phyloP scores from a whole-genome alignment of 1,284 basidiomycete genomes.

The Volvariella volvacea region DNA sequence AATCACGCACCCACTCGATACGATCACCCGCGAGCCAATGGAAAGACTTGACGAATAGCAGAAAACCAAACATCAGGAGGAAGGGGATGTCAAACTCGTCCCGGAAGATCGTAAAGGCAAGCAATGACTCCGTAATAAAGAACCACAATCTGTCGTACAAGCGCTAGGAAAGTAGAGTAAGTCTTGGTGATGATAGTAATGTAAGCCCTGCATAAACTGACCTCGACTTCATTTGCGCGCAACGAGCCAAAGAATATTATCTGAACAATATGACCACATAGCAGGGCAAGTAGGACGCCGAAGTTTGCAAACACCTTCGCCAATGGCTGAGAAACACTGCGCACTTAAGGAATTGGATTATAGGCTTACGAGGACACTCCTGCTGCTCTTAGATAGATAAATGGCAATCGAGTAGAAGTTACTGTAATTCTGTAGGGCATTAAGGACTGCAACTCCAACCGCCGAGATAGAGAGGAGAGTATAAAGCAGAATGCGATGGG shows the following conservation, averaged over 20 bases:
- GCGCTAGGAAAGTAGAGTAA: slow-evolving; percentile 44
- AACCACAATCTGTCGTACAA: slow-evolving; percentile 96
- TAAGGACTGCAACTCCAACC: slow-evolving; percentile 64
- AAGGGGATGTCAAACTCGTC: slow-evolving; percentile 93
- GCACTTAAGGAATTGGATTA: neutral
- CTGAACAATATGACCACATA: slow-evolving; percentile 76
- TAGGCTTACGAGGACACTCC: slow-evolving; percentile 74
- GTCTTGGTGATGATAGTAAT: slow-evolving; percentile 4
- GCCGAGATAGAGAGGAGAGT: slow-evolving; percentile 62
- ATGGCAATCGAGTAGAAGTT: slow-evolving; percentile 96
- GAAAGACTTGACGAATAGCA: slow-evolving; percentile 95
- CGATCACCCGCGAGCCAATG: slow-evolving; percentile 95
- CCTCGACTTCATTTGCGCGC: slow-evolving; percentile 88
- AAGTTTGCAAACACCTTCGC: slow-evolving; percentile 90
- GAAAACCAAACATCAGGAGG: slow-evolving; percentile 84
- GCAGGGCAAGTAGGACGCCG: slow-evolving; percentile 70
- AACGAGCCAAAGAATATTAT: slow-evolving; percentile 89
- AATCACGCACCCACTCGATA: slow-evolving; percentile 82
- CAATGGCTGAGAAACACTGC: too few species aligned
- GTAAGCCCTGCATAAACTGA: slow-evolving; percentile 27
- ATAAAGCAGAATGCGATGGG: slow-evolving; percentile 67
- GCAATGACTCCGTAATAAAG: slow-evolving; percentile 91
- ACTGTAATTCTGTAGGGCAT: slow-evolving; percentile 77
- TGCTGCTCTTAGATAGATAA: slow-evolving; percentile 87
- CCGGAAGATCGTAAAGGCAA: slow-evolving; percentile 96